A percentile compares a stretch with the other conserved stretches of the same genome.
Evolutionary conservation across 257 asterid species (phyloP).

Genomic region (Rhazya stricta): DNA sequence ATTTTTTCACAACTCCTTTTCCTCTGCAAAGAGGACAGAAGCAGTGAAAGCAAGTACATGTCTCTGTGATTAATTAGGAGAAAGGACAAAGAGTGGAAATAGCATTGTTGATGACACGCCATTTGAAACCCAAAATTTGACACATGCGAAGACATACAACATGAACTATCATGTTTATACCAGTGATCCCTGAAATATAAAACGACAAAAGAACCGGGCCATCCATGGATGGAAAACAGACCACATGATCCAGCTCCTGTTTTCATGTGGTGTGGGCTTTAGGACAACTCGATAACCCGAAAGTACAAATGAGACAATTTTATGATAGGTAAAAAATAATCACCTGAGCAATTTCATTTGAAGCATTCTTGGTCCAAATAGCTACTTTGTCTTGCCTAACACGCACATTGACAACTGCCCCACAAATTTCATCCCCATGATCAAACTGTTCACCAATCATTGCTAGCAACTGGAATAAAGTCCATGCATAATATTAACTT

Average conservation of each 20-base stretch:
- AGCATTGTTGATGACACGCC: no score
- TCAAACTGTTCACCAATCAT: conserved; percentile 97
- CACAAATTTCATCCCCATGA: conserved; percentile 94
- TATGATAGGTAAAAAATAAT: not conserved
- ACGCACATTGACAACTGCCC: conserved; percentile 88
- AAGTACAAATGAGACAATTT: not conserved
- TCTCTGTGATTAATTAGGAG: no score
- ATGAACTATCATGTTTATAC: not conserved
- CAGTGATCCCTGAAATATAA: not conserved
- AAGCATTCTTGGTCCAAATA: conserved; percentile 93
- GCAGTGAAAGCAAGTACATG: no score
- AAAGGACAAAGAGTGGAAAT: no score
- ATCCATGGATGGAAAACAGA: not conserved
- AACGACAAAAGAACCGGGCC: not conserved
- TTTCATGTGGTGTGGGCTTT: not conserved
- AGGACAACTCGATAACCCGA: not conserved
- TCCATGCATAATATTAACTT: conserved; percentile 8
- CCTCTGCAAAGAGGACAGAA: no score
- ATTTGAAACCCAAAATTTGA: no score
- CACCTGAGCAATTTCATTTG: conserved; percentile 94
- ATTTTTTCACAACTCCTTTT: no score
- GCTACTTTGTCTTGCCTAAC: conserved; percentile 66
- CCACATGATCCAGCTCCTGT: no score
- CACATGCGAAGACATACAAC: no score
- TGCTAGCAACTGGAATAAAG: conserved; percentile 61